phyloP scores from a whole-genome alignment of 192 early-diverging fungal species.

The Kickxella alabastrina region DNA sequence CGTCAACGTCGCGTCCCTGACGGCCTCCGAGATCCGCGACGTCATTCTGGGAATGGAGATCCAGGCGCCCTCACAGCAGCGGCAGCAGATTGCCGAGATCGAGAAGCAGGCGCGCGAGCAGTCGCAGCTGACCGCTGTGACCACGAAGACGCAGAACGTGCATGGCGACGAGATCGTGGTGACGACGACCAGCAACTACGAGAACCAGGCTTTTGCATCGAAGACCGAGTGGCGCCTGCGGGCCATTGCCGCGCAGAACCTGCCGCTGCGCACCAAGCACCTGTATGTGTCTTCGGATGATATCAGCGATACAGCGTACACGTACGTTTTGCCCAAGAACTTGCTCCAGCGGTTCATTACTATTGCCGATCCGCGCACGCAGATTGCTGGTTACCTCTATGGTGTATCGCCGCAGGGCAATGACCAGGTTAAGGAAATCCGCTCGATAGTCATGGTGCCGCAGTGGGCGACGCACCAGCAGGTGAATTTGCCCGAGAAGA shows the following conservation, averaged over 20 bases:
- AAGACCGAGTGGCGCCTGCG: slow-evolving; percentile 99
- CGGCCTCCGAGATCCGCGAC: slow-evolving; percentile 95
- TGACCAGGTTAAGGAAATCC: slow-evolving; percentile 94
- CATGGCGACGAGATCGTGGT: slow-evolving; percentile 98
- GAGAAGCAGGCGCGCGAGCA: slow-evolving; percentile 94
- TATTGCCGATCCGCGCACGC: slow-evolving; percentile 89
- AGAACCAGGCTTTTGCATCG: slow-evolving; percentile 94
- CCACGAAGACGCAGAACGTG: slow-evolving; percentile 94
- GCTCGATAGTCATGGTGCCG: slow-evolving; percentile 89
- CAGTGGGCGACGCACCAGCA: slow-evolving; percentile 97
- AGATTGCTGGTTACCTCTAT: slow-evolving; percentile 94
- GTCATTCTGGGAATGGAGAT: slow-evolving; percentile 99
- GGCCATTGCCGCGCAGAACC: slow-evolving; percentile 94
- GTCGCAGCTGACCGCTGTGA: slow-evolving; percentile 90
- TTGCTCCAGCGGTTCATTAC: slow-evolving; percentile 95
- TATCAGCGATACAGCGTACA: slow-evolving; percentile 90
- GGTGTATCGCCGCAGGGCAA: slow-evolving; percentile 86
- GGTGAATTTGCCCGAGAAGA: slow-evolving; percentile 81
- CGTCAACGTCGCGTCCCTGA: slow-evolving; percentile 95
- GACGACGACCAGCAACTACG: slow-evolving; percentile 96
- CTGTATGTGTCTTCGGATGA: slow-evolving; percentile 96
- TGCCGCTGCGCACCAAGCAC: slow-evolving; percentile 92
- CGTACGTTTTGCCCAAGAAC: slow-evolving; percentile 97
- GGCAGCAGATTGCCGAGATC: slow-evolving; percentile 97
- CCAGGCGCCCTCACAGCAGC: slow-evolving; percentile 89